A percentile compares a stretch with the other conserved stretches of the same genome.
These are phyloP conservation scores for Hygrocybe coccinea DNA, from an alignment of 768 basidiomycete species.

Conservation along the genomic window DNA sequence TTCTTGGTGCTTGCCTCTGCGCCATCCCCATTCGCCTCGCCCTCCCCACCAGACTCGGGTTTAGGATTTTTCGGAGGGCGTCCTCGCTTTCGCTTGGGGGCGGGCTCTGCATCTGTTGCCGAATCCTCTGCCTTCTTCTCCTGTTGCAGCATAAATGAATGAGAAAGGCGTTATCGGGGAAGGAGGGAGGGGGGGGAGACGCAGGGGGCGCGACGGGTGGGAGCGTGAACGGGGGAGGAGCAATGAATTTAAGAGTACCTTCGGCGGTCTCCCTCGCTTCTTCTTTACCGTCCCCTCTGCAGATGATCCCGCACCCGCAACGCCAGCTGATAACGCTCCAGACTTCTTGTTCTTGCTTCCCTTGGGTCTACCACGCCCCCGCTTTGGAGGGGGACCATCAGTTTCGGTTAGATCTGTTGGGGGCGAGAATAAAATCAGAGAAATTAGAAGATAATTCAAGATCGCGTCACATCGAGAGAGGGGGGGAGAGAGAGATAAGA, in stretches of 20 bases:
- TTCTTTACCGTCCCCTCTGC: slow-evolving; percentile 35
- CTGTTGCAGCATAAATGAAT: slow-evolving; percentile 23
- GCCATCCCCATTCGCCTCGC: slow-evolving; percentile 34
- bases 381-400: slow-evolving; percentile 48
- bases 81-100: slow-evolving; percentile 64
- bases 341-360: slow-evolving; percentile 73
- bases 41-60: slow-evolving; percentile 36
- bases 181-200: neutral
- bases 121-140: slow-evolving; percentile 41
- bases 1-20: slow-evolving; percentile 54
- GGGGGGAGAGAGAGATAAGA: slow-evolving; percentile 2
- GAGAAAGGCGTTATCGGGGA: slow-evolving; percentile 2
- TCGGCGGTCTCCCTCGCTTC: slow-evolving; percentile 68
- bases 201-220: neutral
- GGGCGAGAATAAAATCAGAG: slow-evolving; percentile 2
- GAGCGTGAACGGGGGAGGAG: slow-evolving; percentile 15
- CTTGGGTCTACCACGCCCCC: slow-evolving; percentile 84
- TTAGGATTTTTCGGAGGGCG: slow-evolving; percentile 68
- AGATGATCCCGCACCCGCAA: slow-evolving; percentile 32
- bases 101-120: slow-evolving; percentile 42
- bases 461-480: slow-evolving; percentile 7
- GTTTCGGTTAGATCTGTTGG: slow-evolving; percentile 38
- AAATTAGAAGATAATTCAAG: neutral
- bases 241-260: slow-evolving; percentile 37
- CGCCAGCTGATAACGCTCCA: slow-evolving; percentile 5